Evolutionary conservation across 768 basidiomycete species (phyloP).

Genomic region (Dacryopinax spathularia): DNA sequence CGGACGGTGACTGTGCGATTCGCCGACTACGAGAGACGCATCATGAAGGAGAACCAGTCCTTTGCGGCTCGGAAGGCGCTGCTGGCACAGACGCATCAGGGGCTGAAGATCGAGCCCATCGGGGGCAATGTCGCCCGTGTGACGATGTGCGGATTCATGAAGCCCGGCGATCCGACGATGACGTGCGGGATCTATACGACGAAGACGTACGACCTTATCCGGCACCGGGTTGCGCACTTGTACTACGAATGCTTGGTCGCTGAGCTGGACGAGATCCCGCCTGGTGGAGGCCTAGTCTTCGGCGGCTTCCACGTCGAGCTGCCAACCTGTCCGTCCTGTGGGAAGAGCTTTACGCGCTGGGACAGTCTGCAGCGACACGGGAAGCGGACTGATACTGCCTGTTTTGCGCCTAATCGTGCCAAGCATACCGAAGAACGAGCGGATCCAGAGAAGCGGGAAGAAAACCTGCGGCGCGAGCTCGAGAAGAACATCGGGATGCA

Average conservation of each 20-base stretch:
- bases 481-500: neutral
- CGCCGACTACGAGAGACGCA: neutral
- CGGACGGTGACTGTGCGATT: neutral
- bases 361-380: constrained; percentile 1
- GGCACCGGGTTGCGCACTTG: neutral
- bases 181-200: constrained; percentile 1
- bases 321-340: neutral
- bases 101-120: neutral
- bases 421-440: neutral
- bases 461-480: neutral
- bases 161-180: neutral
- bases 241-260: neutral
- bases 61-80: neutral
- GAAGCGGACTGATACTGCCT: neutral
- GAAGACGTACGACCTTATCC: constrained; percentile 1
- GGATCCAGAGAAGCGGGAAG: neutral
- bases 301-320: constrained; percentile 3
- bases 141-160: neutral
- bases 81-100: neutral
- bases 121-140: neutral
- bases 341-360: neutral
- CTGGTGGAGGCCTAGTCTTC: neutral
- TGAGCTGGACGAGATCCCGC: neutral
- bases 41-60: neutral
- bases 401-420: neutral